Evolutionary conservation across 345 rosid species (phyloP), one percentile per base, ranked within the genome.

Genomic region (Turritis glabra): DNA sequence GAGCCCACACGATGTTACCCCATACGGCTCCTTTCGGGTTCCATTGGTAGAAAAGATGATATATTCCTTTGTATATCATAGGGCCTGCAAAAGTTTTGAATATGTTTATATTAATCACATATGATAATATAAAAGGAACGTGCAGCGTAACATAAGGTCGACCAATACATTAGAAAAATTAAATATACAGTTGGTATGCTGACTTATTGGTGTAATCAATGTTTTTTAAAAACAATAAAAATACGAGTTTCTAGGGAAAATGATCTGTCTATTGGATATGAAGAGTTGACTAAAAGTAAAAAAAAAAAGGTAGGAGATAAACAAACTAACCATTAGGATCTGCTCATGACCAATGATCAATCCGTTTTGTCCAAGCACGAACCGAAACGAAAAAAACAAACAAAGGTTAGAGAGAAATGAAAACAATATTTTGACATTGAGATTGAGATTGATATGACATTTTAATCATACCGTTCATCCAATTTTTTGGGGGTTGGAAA

Each of bases 1-100:
- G 98, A 47, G 83, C 98, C 96, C 95, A 90, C 11, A 92, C 93
- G 0, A 85, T 86, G 81, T 86, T 83, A 32, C 88, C 91, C 96
- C 91, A 88, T 57, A 79, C 82, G 8, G 86, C 84, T n/a, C 85
- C 88, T 44, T 85, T 82, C 0, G 96, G 91, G 55, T 90, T 90
- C 76, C 80, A 86, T 78, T 90, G 93, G 78, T 90, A 90, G 82
- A 88, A 88, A 17, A 90, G 40, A 67, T 90, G 96, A 64, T 90
- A 88, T 27, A 90, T 66, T 64, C 91, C 96, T 76, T 85, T 86
- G 87, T 88, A 85, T 32, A 90, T 71, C 88, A 86, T 82, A 12
- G 88, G 87, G 7, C 89, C 93, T 90, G 86, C 59, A 5, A 11
- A 62, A 1, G 23, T 21, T 8, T 47, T 3, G 3, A 41, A 41